Evolutionary conservation across 495 filamentous ascomycete genomes (phyloP).

Genomic region (Xylona heveae): DNA sequence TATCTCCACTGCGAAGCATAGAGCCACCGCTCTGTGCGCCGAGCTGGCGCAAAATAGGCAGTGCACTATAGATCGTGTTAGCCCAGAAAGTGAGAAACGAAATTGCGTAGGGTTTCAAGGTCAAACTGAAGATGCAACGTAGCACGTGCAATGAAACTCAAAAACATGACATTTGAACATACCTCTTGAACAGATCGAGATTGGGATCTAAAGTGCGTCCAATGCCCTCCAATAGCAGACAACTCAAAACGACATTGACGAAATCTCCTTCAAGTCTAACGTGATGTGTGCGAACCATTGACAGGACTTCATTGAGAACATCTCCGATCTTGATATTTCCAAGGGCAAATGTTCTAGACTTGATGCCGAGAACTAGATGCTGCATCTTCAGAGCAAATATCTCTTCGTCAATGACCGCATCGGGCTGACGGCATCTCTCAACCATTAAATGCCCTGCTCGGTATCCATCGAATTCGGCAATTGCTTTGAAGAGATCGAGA

Average conservation of each 20-base stretch:
- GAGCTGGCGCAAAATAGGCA: slow-evolving; percentile 79
- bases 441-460: slow-evolving; percentile 92
- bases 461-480: slow-evolving; percentile 95
- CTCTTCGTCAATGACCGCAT: slow-evolving; percentile 68
- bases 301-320: slow-evolving; percentile 69
- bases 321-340: slow-evolving; percentile 96
- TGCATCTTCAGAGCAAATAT: slow-evolving; percentile 94
- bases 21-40: slow-evolving; percentile 55
- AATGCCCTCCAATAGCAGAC: slow-evolving; percentile 85
- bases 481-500: slow-evolving; percentile 82
- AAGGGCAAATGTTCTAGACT: slow-evolving; percentile 72
- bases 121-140: background rate
- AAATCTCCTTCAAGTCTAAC: slow-evolving; percentile 94
- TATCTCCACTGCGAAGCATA: slow-evolving; percentile 39
- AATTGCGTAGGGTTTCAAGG: too few species aligned
- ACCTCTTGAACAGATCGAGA: slow-evolving; percentile 73
- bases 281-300: slow-evolving; percentile 85
- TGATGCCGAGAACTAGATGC: slow-evolving; percentile 76
- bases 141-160: background rate
- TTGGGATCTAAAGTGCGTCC: slow-evolving; percentile 70
- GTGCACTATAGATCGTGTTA: slow-evolving; percentile 46
- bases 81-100: slow-evolving; percentile 1
- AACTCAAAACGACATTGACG: slow-evolving; percentile 93
- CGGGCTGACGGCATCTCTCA: slow-evolving; percentile 76
- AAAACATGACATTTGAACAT: slow-evolving; percentile 9